Evolutionary conservation across 805 yeast species (phyloP).

Genomic region (Candida pini): DNA sequence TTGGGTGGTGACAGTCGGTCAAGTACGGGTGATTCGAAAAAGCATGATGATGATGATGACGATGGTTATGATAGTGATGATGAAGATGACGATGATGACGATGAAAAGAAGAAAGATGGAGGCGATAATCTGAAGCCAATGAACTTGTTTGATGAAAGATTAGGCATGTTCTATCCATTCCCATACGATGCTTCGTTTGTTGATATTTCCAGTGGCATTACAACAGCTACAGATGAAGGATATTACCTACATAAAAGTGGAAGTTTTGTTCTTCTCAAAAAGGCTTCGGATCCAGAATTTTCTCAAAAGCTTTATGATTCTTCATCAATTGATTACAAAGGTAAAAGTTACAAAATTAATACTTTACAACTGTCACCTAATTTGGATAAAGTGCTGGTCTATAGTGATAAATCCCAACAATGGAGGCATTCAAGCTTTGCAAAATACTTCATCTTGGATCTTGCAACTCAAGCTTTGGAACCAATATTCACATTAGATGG

Average conservation of each 20-base stretch:
- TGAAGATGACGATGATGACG: conserved; percentile 4
- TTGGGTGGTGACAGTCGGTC: conserved; percentile 1
- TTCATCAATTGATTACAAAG: conserved; percentile 36
- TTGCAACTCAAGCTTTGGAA: conserved; percentile 24
- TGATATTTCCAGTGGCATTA: conserved; percentile 19
- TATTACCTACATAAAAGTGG: conserved; percentile 25
- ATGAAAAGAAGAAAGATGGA: not conserved
- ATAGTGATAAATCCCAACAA: conserved; percentile 42
- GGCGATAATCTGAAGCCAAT: conserved; percentile 10
- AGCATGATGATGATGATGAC: not conserved
- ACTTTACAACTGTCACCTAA: conserved; percentile 39
- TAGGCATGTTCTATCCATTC: conserved; percentile 26
- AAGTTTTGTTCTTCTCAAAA: conserved; percentile 11
- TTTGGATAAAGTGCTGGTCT: conserved; percentile 46
- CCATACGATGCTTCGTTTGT: conserved; percentile 20
- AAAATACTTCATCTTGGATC: conserved; percentile 56
- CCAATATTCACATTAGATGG: conserved; percentile 19
- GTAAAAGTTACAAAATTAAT: conserved; percentile 33
- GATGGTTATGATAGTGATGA: conserved; percentile 1
- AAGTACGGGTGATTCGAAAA: conserved; percentile 5
- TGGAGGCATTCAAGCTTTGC: conserved; percentile 71
- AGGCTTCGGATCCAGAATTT: conserved; percentile 27
- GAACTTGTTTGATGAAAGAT: conserved; percentile 23
- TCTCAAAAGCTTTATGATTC: conserved; percentile 26
- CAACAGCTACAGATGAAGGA: conserved; percentile 39